phyloP scores from a whole-genome alignment of 2,329 filamentous ascomycete genomes.

The Fusarium pseudograminearum region DNA sequence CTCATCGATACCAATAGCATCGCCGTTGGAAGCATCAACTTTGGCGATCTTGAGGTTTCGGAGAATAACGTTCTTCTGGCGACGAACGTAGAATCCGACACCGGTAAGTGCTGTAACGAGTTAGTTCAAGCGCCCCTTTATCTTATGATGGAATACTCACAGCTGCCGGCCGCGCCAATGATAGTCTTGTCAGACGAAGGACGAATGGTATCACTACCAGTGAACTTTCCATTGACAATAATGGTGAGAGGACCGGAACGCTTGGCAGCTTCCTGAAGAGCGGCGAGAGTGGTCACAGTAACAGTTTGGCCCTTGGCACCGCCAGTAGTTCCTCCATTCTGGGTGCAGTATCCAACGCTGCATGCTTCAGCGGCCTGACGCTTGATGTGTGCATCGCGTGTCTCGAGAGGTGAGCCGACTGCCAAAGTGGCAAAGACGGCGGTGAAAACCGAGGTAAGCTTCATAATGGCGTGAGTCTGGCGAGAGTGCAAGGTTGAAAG shows the following conservation, averaged over 20 bases:
- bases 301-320: constrained; percentile 48
- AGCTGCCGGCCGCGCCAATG: constrained; percentile 53
- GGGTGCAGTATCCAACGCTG: constrained; percentile 50
- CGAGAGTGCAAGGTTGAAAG: fast-evolving
- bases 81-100: constrained; percentile 65
- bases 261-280: constrained; percentile 47
- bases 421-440: constrained; percentile 35
- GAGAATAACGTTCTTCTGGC: constrained; percentile 69
- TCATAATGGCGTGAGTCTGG: constrained; percentile 12
- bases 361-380: constrained; percentile 64
- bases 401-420: constrained; percentile 31
- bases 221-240: constrained; percentile 47
- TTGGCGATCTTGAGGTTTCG: constrained; percentile 71
- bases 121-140: background rate
- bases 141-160: background rate
- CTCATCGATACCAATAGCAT: constrained; percentile 69
- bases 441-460: constrained; percentile 25
- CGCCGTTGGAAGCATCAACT: constrained; percentile 66
- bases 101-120: constrained; percentile 53
- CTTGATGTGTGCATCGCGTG: constrained; percentile 33
- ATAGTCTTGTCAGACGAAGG: constrained; percentile 59
- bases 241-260: constrained; percentile 47
- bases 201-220: constrained; percentile 42
- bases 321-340: constrained; percentile 51
- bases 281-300: constrained; percentile 45